These are phyloP conservation scores for Aureobasidium sp. DNA, from an alignment of 2,329 filamentous ascomycete species.

Conservation along the genomic window DNA sequence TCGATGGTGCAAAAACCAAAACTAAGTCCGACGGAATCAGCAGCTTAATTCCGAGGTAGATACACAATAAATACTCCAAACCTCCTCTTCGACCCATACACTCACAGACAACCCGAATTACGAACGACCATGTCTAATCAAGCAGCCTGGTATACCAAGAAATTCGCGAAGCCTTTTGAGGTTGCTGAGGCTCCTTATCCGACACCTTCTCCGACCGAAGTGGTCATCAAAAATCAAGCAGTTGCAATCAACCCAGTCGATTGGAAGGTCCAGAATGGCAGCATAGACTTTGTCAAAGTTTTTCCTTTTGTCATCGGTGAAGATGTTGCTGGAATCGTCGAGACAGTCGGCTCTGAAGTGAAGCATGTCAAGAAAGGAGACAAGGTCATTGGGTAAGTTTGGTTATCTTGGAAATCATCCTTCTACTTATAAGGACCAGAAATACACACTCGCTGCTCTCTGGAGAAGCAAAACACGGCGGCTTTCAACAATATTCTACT, in stretches of 20 bases:
- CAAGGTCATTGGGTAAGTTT: background rate
- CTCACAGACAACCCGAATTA: too few relatives aligned
- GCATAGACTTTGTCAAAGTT: background rate
- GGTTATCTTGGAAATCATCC: too few relatives aligned
- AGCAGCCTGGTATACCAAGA: too few relatives aligned
- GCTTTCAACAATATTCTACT: too few relatives aligned
- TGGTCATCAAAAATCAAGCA: background rate
- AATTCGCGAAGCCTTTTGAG: too few relatives aligned
- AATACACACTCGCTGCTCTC: background rate
- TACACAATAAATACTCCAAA: too few relatives aligned
- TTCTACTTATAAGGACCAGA: background rate
- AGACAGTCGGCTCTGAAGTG: background rate
- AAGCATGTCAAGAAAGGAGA: background rate
- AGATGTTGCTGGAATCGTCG: background rate
- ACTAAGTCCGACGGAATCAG: too few relatives aligned
- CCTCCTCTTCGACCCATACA: too few relatives aligned
- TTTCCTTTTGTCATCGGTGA: background rate
- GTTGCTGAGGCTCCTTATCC: background rate
- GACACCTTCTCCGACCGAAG: background rate
- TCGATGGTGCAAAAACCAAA: too few relatives aligned
- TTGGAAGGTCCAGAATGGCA: too few relatives aligned
- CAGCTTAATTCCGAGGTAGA: too few relatives aligned
- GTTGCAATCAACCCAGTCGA: background rate
- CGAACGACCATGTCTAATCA: too few relatives aligned
- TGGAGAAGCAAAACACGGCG: background rate